Evolutionary conservation across 139 green algal species (phyloP).

Genomic region (Auxenochlorella protothecoides): DNA sequence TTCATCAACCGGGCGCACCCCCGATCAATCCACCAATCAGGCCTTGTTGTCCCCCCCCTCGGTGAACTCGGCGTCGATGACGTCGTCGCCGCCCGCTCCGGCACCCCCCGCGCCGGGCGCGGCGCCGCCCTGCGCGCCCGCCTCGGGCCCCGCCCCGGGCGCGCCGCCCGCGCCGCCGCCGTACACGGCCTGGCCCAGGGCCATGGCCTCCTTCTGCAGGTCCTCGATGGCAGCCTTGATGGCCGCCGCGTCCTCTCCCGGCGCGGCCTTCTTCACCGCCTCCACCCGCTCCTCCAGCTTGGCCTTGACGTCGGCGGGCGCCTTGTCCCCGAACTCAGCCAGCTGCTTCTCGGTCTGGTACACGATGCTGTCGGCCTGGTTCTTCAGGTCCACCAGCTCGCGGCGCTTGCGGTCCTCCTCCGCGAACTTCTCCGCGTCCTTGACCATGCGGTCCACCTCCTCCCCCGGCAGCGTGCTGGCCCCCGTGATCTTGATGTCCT

Average conservation of each 20-base stretch:
- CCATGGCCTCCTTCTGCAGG: constrained; percentile 88
- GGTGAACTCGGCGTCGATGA: constrained; percentile 17
- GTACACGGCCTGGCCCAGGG: constrained; percentile 88
- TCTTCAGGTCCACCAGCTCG: constrained; percentile 91
- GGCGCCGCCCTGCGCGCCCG: constrained; percentile 10
- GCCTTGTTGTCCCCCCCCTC: neutral
- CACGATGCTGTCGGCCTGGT: constrained; percentile 80
- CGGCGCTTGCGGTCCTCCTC: constrained; percentile 86
- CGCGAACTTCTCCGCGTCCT: constrained; percentile 86
- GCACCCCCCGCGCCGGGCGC: constrained; percentile 18
- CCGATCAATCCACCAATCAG: neutral
- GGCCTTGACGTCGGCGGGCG: constrained; percentile 65
- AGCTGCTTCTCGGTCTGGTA: constrained; percentile 98
- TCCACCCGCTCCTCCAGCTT: constrained; percentile 80
- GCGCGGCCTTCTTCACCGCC: constrained; percentile 57
- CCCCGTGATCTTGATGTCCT: constrained; percentile 97
- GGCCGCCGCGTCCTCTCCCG: constrained; percentile 49
- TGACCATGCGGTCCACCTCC: constrained; percentile 93
- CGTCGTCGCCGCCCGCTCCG: constrained; percentile 2
- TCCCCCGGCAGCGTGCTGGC: constrained; percentile 64
- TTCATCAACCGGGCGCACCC: neutral
- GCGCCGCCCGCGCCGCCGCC: constrained; percentile 24
- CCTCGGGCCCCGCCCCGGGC: too few species aligned
- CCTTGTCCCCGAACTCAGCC: constrained; percentile 94
- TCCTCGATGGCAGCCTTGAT: constrained; percentile 87